Evolutionary conservation across 2,329 filamentous ascomycete genomes (phyloP), one percentile per base, ranked within the genome.

Genomic region (Pseudomassariella vexata): DNA sequence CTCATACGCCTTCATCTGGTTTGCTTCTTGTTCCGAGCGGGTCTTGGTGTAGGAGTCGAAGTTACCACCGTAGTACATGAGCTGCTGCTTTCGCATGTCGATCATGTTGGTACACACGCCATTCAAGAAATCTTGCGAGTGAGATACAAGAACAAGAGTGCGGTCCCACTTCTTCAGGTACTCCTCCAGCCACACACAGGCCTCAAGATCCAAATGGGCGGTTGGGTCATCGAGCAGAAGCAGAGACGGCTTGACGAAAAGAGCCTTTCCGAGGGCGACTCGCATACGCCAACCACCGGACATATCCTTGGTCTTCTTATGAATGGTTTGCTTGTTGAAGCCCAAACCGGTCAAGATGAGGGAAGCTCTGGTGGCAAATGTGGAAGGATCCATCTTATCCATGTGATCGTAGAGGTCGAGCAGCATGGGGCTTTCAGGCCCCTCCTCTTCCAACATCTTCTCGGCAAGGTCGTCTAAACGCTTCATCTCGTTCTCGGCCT

Each of bases 221-320:
- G 92, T 98, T 25, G 92, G 92, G 70, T 98, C 92, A 60, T 98
- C 92, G 53, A 98, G 88, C 46, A 98, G 76, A 30, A 98, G 79
- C 36, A 98, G 75, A 12, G 88, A 92, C 21, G 94, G 92, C 76
- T 94, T 94, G 67, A 98, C 90, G 71, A 98, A 98, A 32, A 98
- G 82, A 36, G 92, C 92, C 74, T 96, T 95, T 59, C 76, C 92
- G 40, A 98, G 81, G 36, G 92, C 92, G 38, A 98, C 92, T 76
- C 94, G 87, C 92, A 98, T 98, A 73, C 90, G 82, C 92, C 92
- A 98, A 52, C 92, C 92, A 86, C 92, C 92, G 46, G 92, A 98
- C 94, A 98, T 98, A 63, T 98, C 94, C 78, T 96, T 98, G 52
- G 94, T 98, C 80, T 94, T 95, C 79, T 98, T 98, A 65, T 94